phyloP scores from a whole-genome alignment of 345 rosid species.

The Citrus reticulata region DNA sequence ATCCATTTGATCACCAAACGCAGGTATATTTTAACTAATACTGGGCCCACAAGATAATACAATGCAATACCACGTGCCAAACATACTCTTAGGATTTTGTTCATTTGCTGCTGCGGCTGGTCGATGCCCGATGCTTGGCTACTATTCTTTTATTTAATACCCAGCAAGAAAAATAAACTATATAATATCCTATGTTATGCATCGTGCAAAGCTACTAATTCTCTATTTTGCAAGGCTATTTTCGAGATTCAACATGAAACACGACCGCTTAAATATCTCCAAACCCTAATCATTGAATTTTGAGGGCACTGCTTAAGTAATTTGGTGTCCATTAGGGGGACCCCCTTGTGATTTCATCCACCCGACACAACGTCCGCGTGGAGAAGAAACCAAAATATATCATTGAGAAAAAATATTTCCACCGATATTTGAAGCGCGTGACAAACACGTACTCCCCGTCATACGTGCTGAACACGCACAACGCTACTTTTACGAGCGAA shows the following conservation, averaged over 20 bases:
- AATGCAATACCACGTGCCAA: no score
- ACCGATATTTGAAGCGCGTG: not conserved
- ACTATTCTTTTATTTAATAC: not conserved
- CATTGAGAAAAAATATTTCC: not conserved
- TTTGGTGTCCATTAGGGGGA: not conserved
- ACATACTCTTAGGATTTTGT: not conserved
- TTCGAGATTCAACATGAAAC: not conserved
- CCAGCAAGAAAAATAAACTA: no score
- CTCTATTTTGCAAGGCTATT: not conserved
- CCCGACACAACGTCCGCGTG: not conserved
- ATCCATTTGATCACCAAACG: no score
- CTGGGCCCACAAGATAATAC: no score
- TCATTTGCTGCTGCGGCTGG: not conserved
- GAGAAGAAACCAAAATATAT: not conserved
- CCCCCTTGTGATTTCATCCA: conserved; percentile 13
- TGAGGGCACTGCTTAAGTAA: not conserved
- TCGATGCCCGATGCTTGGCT: not conserved
- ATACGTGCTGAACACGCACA: no score
- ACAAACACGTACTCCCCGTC: no score
- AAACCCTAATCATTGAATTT: conserved; percentile 14
- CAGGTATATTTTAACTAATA: no score
- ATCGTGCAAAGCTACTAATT: no score
- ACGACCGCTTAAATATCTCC: no score
- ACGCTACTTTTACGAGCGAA: no score
- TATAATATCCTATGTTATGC: no score